Percentiles rank a stretch among this genome's conserved stretches.
Evolutionary conservation across 1,284 basidiomycete species (phyloP).

Genomic region (Paramarasmius palmivorus): DNA sequence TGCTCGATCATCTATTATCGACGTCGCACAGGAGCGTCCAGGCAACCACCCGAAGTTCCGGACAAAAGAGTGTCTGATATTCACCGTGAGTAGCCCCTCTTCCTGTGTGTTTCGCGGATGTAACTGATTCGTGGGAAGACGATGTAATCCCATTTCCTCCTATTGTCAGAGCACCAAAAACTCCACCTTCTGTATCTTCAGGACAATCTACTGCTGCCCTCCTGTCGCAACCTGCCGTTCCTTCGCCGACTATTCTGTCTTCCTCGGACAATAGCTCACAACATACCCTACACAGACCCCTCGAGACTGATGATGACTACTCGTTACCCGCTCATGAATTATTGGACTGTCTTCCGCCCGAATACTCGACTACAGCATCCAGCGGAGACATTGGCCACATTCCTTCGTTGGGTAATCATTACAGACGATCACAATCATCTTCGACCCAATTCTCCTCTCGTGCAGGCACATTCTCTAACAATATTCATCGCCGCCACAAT

Average conservation of each 20-base stretch:
- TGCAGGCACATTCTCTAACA: neutral
- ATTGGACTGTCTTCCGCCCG: neutral
- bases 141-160: no score
- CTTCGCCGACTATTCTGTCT: neutral
- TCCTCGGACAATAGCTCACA: neutral
- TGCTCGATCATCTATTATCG: no score
- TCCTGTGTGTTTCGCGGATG: no score
- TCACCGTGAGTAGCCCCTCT: no score
- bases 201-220: no score
- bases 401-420: neutral
- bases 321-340: neutral
- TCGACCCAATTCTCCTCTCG: neutral
- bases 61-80: no score
- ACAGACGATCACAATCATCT: neutral
- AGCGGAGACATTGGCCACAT: neutral
- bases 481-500: neutral
- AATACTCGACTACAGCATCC: constrained; percentile 3
- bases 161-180: no score
- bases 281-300: neutral
- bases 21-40: no score
- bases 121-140: no score
- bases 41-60: no score
- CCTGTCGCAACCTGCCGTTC: no score
- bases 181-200: no score
- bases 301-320: neutral